These are phyloP conservation scores for Heliosperma pusillum DNA, from an alignment of 148 eudicot species.

Conservation along the genomic window DNA sequence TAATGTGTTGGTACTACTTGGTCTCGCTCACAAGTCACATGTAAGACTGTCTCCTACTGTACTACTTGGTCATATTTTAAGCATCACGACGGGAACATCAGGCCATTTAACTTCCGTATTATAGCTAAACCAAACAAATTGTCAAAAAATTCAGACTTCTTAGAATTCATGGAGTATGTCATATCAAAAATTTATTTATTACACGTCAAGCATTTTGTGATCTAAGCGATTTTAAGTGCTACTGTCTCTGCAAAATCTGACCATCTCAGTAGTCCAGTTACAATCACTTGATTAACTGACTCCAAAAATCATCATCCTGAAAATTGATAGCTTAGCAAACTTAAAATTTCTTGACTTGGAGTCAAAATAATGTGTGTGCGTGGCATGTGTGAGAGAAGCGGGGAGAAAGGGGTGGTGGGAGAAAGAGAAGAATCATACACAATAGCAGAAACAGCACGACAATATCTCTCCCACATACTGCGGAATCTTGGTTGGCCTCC, in stretches of 20 bases:
- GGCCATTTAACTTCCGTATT: background rate
- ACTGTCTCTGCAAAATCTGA: background rate
- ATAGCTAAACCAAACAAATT: background rate
- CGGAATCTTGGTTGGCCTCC: slow-evolving; percentile 99
- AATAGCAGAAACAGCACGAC: slow-evolving; percentile 98
- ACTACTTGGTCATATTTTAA: background rate
- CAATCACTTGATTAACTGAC: background rate
- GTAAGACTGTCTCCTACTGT: background rate
- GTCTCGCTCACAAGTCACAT: background rate
- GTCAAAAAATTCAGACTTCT: background rate
- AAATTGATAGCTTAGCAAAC: background rate
- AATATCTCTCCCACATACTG: slow-evolving; percentile 99
- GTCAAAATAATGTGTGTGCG: background rate
- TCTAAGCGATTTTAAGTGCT: background rate
- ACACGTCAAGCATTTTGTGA: background rate
- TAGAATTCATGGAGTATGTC: background rate
- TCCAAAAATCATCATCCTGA: background rate
- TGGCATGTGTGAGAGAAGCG: background rate
- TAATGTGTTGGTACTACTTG: background rate
- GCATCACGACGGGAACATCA: background rate
- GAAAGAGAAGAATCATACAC: slow-evolving; percentile 54
- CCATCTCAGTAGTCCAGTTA: background rate
- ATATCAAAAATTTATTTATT: background rate
- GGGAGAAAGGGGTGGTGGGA: background rate
- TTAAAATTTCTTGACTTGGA: background rate